Conservation (phyloP, 2,329 filamentous ascomycete species). For the Neofusicoccum umdonicola region DNA sequence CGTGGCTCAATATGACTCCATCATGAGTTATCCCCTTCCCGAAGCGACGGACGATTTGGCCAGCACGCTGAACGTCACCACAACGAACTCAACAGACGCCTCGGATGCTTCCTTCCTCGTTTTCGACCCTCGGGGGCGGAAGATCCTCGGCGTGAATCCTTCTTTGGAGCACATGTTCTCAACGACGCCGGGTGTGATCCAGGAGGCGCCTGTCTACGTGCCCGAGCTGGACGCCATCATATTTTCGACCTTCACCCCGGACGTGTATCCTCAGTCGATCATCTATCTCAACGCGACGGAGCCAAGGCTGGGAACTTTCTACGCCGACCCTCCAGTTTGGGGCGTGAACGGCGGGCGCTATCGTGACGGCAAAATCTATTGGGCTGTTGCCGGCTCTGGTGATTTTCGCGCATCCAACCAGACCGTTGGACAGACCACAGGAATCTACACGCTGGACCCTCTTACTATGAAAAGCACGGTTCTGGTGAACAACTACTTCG, state of each 20-base stretch:
- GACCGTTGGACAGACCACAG: not conserved
- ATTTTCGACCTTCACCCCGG: conserved; percentile 2
- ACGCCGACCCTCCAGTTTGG: not conserved
- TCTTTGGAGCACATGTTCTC: conserved; percentile 22
- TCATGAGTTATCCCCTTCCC: not conserved
- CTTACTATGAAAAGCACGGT: not conserved
- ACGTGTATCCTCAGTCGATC: not conserved
- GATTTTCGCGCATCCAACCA: not conserved
- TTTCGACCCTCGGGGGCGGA: conserved; percentile 24
- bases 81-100: not conserved
- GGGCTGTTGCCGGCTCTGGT: not conserved
- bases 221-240: conserved; percentile 16
- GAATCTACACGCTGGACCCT: conserved; percentile 4
- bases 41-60: not conserved
- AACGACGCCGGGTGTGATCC: not conserved
- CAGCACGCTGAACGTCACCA: not conserved
- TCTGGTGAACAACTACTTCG: conserved; percentile 16
- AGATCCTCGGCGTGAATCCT: conserved; percentile 24
- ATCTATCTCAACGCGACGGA: not conserved
- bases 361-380: conserved; percentile 6
- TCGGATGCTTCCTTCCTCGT: conserved; percentile 24
- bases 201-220: conserved; percentile 21
- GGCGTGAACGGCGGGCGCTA: not conserved
- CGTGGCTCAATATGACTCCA: not conserved
- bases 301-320: not conserved